A percentile compares a stretch with the other conserved stretches of the same genome.
phyloP scores from a whole-genome alignment of 2,329 filamentous ascomycete species.

The Leptographium radiaticola region DNA sequence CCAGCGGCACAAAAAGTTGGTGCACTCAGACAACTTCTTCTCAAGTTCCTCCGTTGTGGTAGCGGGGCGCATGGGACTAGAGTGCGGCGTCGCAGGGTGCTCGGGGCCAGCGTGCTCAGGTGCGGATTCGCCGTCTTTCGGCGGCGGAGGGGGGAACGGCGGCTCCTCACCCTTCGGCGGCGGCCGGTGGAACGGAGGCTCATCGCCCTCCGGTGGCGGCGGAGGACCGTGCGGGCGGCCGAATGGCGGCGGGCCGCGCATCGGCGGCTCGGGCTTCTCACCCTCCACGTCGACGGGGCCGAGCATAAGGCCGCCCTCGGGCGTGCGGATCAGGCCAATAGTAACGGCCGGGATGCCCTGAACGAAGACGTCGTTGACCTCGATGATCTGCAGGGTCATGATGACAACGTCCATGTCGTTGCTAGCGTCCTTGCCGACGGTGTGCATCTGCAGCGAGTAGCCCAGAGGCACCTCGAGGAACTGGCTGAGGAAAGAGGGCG shows the following conservation, averaged over 20 bases:
- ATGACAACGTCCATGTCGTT: slow-evolving; percentile 38
- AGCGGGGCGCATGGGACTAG: neutral
- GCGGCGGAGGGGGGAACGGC: neutral
- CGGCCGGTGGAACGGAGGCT: neutral
- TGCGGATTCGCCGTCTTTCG: neutral
- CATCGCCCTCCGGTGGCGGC: neutral
- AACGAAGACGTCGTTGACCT: slow-evolving; percentile 44
- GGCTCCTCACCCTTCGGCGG: neutral
- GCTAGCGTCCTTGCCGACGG: slow-evolving; percentile 33
- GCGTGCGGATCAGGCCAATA: slow-evolving; percentile 48
- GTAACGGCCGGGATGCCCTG: slow-evolving; percentile 41
- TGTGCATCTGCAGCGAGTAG: slow-evolving; percentile 31
- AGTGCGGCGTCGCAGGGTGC: neutral
- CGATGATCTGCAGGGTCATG: slow-evolving; percentile 44
- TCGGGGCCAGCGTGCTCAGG: neutral
- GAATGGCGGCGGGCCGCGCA: slow-evolving; percentile 4
- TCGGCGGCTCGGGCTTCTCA: slow-evolving; percentile 7
- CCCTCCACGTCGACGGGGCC: slow-evolving; percentile 27
- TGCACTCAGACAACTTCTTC: slow-evolving; percentile 22
- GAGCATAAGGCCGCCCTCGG: slow-evolving; percentile 41
- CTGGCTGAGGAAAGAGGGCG: neutral
- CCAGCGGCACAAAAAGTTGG: slow-evolving; percentile 40
- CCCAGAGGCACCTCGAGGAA: slow-evolving; percentile 27
- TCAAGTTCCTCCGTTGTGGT: slow-evolving; percentile 4
- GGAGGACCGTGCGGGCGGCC: neutral